Base-by-base conservation (phyloP, 345 rosid genomes). In the Linum tenue region DNA sequence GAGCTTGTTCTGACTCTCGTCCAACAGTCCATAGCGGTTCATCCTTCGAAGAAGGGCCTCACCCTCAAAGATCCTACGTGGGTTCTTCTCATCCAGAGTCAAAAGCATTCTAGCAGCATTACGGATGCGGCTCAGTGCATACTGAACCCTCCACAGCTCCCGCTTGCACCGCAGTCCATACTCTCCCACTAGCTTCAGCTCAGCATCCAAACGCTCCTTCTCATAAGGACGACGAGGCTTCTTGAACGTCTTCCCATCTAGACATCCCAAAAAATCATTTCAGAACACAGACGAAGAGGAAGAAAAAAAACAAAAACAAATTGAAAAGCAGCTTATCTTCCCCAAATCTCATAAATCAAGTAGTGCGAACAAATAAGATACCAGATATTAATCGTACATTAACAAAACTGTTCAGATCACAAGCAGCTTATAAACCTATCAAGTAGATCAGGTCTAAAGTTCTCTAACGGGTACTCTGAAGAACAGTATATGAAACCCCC, bases 101-200 rank as follows among this genome's bases (percentile, higher is more conserved):
- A 84, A 37, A 43, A 84, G 85, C 69, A 82, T 84, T 44, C 88
- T 78, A 0, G 88, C 88, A 5, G 84, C 84, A 66, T 84, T 84
- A 48, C 84, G 84, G 31, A 22, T 22, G 31, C 31, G 31, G 31
- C 31, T 22, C 31, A 22, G 31, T 22, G 31, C 31, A 22, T 79
- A 84, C 37, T 84, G 88, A 65, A 84, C 88, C 73, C 88, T 84
- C 86, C 86, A 84, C 63, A 84, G 73, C 77, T 84, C 88, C 72
- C 88, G 80, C 81, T 84, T 82, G 70, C 79, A 80, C 38, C 86
- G 81, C 0, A 84, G 84, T 37, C 86, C 89, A 41, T 82, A 84
- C 75, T 84, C 88, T 44, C 86, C 88, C 3, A 84, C 89, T 0
- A 82, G 80, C 75, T 77, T 84, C 75, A 84, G 64, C 60, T 82